These are phyloP conservation scores for Trichophyton benhamiae DNA, from an alignment of 2,329 filamentous ascomycete genomes.

Conservation along the genomic window DNA sequence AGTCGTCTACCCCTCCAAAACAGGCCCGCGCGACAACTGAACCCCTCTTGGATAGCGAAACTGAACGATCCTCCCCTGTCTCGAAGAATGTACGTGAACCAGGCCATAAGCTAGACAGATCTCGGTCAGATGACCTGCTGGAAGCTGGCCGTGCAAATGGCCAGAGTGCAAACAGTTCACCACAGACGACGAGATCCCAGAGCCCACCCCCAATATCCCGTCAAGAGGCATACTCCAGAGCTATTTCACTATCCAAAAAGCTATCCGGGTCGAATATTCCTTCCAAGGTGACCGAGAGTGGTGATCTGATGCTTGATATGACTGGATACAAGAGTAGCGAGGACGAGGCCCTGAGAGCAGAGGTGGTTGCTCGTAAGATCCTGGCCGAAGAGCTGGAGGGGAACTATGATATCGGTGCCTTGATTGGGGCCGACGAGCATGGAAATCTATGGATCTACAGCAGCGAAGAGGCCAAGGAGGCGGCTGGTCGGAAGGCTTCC, in stretches of 20 bases:
- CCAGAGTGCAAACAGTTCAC: neutral
- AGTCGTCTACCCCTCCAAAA: neutral
- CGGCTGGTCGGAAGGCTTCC: constrained; percentile 55
- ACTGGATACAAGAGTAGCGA: constrained; percentile 91
- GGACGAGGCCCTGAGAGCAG: constrained; percentile 79
- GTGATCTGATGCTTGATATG: constrained; percentile 97
- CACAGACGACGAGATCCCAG: constrained; percentile 42
- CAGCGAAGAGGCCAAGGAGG: constrained; percentile 89
- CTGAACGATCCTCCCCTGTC: neutral
- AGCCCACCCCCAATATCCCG: constrained; percentile 64
- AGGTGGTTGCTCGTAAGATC: constrained; percentile 86
- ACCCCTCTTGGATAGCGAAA: neutral
- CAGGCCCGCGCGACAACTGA: neutral
- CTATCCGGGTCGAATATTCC: constrained; percentile 85
- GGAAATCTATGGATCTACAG: constrained; percentile 99
- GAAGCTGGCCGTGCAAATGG: neutral
- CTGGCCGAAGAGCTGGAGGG: constrained; percentile 86
- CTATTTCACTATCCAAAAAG: constrained; percentile 72
- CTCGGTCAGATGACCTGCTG: neutral
- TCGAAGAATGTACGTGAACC: neutral
- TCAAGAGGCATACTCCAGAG: constrained; percentile 68
- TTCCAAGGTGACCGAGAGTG: constrained; percentile 78
- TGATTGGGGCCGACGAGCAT: constrained; percentile 89
- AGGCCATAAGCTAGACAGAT: neutral
- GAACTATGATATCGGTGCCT: constrained; percentile 86